Base-by-base conservation (phyloP, 495 filamentous ascomycete species). In the Aspergillus olivimuriae region DNA sequence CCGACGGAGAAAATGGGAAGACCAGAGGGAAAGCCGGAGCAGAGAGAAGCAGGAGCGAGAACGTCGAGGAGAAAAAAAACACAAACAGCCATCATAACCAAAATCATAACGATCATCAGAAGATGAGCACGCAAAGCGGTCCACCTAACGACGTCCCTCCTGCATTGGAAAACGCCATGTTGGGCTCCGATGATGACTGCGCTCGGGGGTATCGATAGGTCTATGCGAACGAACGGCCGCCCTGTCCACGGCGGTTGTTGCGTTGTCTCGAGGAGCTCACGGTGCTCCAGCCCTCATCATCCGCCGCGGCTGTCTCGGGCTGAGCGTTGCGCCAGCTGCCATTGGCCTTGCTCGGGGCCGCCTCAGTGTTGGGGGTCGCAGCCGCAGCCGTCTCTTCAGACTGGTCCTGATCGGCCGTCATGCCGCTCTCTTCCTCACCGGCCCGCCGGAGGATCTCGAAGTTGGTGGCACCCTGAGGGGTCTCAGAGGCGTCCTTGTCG, bases 221-320 rank as follows among this genome's bases (percentile, higher is more conserved):
- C 57, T 62, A 76, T 60, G 69, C 70, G 50, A 74, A 69, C 37
- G 65, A 66, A 48, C 73, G 70, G 47, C 70, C 62, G 47, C 58
- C 51, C 41, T n/a, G n/a, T n/a, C 71, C 72, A 43, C 73, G 73
- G 43, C 74, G 70, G 58, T 69, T 74, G 60, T 65, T 75, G 55
- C 70, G 70, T 50, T 62, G 63, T 59, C 70, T 76, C 19, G 76
- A 61, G 55, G 75, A 60, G 53, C 69, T 62, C 34, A 89, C 84
- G 10, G 83, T 87, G 59, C 84, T 89, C 84, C 86, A 87, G 47
- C 84, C 83, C 51, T 88, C 86, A 18, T 82, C 81, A 44, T 86
- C 63, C 17, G 64, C 52, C 18, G 64, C 52, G 23, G 67, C 56
- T 54, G 72, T 69, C 10, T 62, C 44, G 10, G 65, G 52, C 26